Conservation (phyloP, 2,329 filamentous ascomycete genomes). For the Sporothrix pallida region DNA sequence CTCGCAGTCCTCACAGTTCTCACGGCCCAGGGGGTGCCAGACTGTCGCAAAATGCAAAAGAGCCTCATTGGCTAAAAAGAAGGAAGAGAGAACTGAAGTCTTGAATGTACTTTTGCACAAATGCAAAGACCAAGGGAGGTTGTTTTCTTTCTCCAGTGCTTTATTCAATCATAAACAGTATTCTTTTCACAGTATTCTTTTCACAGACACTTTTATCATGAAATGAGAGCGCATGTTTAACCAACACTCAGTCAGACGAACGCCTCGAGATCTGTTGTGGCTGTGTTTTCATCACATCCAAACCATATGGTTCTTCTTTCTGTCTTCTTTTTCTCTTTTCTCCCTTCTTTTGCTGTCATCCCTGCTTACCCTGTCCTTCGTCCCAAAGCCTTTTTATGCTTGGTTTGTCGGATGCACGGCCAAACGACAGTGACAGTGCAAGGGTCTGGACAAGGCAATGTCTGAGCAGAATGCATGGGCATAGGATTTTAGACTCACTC, state of each 20-base stretch:
- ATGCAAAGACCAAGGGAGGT: neutral
- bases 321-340: neutral
- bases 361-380: neutral
- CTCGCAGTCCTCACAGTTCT: no score
- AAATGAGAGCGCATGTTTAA: no score
- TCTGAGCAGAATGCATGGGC: neutral
- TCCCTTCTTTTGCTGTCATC: neutral
- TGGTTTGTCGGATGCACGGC: neutral
- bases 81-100: neutral
- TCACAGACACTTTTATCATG: no score
- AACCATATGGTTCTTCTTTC: neutral
- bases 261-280: no score
- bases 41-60: neutral
- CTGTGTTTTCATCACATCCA: no score
- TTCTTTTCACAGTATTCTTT: no score
- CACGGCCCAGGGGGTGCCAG: neutral
- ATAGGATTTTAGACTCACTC: neutral
- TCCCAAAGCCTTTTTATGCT: slow-evolving; percentile 17
- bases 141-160: neutral
- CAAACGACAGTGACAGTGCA: neutral
- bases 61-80: neutral
- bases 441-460: neutral
- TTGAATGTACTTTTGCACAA: neutral
- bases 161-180: no score
- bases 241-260: no score